Base-by-base conservation (phyloP, 805 yeast genomes). In the Lipomyces spencermartinsiae region DNA sequence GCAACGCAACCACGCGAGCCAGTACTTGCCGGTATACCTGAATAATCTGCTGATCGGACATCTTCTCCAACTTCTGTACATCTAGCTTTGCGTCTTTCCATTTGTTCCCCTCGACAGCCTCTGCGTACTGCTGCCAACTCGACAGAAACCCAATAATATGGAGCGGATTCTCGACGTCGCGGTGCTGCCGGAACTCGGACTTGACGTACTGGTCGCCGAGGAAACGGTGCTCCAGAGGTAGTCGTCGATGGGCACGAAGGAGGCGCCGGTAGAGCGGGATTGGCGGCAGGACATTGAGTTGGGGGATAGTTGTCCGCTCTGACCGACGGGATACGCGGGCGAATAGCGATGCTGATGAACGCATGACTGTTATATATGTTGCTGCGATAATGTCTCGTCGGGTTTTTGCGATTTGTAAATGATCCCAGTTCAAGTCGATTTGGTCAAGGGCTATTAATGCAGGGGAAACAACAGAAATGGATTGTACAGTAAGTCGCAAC, bases 91-190 rank as follows among this genome's bases (percentile, higher is more conserved):
- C 89, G 61, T 84, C 86, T 73, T 81, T 79, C 95, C 94, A 90
- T 59, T 82, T 81, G 12, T 86, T 90, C 84, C 82, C 65, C 71
- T 75, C 69, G 76, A 73, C 58, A 35, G 75, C 72, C 71, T 80
- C 82, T 12, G 77, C 74, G 63, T 81, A 81, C 65, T 79, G 77
- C 78, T 95, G 99, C 99, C 99, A 95, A 68, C 92, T 89, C 0
- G 97, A 87, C 69, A 95, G 82, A 74, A 95, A 95, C 10, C 98
- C 99, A 10, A 95, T 93, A 43, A 95, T 92, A 76, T 94, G 97
- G 31, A 92, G 83, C 2, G 99, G 98, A 77, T 95, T 93, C 72
- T 92, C 97, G 6, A 89, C 85, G 59, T 82, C 79, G 68, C 87
- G 85, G 79, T 95, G 99, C 6, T 93, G 89, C 74, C 88, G 87